Evolutionary conservation across 768 basidiomycete species (phyloP), one percentile per base, ranked within the genome.

Genomic region (Leccinum barrowsii): DNA sequence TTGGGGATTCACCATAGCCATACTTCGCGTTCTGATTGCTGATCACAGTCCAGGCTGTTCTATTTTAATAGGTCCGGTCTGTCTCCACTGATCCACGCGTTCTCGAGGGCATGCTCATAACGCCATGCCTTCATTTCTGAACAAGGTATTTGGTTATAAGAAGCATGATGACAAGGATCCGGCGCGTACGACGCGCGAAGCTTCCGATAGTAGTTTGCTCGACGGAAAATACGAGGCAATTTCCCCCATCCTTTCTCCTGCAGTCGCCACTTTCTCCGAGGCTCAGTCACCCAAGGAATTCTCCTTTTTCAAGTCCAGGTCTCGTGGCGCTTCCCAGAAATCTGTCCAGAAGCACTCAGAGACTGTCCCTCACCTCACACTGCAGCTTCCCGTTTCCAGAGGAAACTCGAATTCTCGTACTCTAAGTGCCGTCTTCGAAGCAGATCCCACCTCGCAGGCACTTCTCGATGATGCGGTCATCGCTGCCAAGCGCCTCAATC

Each of bases 221-320:
- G 89, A 86, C 56, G 89, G 87, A 57, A 88, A 85, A 70, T 90
- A 88, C 66, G 89, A 90, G 70, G 82, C 84, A 7, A 79, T 90
- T 19, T 84, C 84, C 5, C 82, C 84, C 2, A 56, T 61, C 22
- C 51, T 71, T 19, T 80, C 77, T 3, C 77, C 79, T 5, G 67
- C 77, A 7, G 55, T 65, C 7, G 17, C 56, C 2, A 52, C 58
- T 19, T 63, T 72, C n/a, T 24, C 56, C 7, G 59, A 66, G 6
- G 54, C 55, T 19, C 70, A 56, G 42, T 26, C 34, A n/a, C 26
- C 30, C 52, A 81, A 73, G 64, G 77, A 74, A 17, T 82, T 85
- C 64, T 67, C 76, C 50, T 67, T 86, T n/a, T 84, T 85, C 71
- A 79, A 70, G 62, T 66, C 73, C 26, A 83, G 76, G 69, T 79